phyloP scores from a whole-genome alignment of 345 rosid genomes.

The Tarenaya hassleriana region DNA sequence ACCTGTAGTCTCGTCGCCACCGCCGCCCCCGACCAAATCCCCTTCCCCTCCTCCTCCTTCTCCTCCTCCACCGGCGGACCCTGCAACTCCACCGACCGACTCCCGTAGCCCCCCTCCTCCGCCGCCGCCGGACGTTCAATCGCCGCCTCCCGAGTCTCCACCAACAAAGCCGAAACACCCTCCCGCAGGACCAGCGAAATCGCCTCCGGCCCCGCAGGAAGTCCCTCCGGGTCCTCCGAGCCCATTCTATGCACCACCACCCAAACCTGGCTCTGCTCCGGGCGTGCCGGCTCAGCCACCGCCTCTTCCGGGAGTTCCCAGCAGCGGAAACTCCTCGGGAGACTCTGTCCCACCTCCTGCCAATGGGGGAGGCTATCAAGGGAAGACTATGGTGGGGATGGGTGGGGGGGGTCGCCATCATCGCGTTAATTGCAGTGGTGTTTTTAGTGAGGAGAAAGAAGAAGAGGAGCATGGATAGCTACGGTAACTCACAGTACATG shows the following conservation, averaged over 20 bases:
- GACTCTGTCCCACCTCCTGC: slow-evolving; percentile 2
- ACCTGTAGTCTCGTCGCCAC: slow-evolving; percentile 20
- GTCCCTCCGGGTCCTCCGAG: slow-evolving; percentile 5
- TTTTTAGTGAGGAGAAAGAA: slow-evolving; percentile 38
- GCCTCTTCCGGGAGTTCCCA: slow-evolving; percentile 15
- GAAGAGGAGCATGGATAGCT: slow-evolving; percentile 31
- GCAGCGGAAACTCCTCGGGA: slow-evolving; percentile 15
- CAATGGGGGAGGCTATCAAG: slow-evolving; percentile 10
- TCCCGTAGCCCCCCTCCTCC: slow-evolving; percentile 18
- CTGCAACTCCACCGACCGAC: slow-evolving; percentile 21
- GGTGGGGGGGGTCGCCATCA: slow-evolving; percentile 42
- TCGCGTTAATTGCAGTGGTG: slow-evolving; percentile 45
- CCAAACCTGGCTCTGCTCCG: slow-evolving; percentile 13
- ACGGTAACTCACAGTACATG: slow-evolving; percentile 31
- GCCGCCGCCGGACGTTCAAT: neutral
- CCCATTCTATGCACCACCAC: slow-evolving; percentile 22
- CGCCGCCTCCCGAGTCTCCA: slow-evolving; percentile 17
- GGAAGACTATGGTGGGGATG: slow-evolving; percentile 30
- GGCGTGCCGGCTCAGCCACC: slow-evolving; percentile 23
- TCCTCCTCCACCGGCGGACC: slow-evolving; percentile 21
- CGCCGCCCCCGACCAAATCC: slow-evolving; percentile 29
- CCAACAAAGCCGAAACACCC: slow-evolving; percentile 11
- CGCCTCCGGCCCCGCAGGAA: slow-evolving; percentile 18
- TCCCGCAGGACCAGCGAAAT: slow-evolving; percentile 13
- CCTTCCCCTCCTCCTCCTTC: slow-evolving; percentile 31